These are phyloP conservation scores for Scutellaria galericulata DNA, from an alignment of 257 asterid species.

Conservation along the genomic window DNA sequence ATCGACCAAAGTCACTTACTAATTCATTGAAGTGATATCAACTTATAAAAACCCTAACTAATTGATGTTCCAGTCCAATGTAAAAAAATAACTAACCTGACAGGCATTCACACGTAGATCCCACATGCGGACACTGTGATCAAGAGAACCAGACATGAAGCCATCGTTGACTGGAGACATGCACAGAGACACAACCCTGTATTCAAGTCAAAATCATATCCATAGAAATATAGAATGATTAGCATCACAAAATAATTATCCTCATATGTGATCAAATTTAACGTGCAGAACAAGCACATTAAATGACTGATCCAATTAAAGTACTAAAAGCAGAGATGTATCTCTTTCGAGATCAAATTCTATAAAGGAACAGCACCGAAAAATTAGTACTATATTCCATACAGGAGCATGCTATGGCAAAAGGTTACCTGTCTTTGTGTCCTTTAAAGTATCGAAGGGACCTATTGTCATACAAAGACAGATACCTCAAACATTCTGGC, in stretches of 20 bases:
- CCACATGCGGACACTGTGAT: constrained; percentile 92
- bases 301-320: constrained; percentile 3
- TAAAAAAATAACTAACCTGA: constrained; percentile 68
- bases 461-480: constrained; percentile 93
- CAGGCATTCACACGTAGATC: constrained; percentile 96
- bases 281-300: not conserved
- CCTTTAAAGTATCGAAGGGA: constrained; percentile 97
- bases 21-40: not conserved
- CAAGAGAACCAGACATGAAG: constrained; percentile 99
- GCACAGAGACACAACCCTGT: constrained; percentile 92
- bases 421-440: constrained; percentile 76
- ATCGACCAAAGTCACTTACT: not conserved
- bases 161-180: constrained; percentile 94
- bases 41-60: not conserved
- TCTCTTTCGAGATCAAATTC: constrained; percentile 10
- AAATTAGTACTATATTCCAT: constrained; percentile 6
- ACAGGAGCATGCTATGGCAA: not conserved
- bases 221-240: constrained; percentile 3
- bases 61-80: constrained; percentile 15
- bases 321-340: not conserved
- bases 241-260: constrained; percentile 14
- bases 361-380: not conserved
- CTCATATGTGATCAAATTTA: not conserved
- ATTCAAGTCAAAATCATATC: constrained; percentile 31
- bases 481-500: constrained; percentile 78